A percentile compares a stretch with the other conserved stretches of the same genome.
Evolutionary conservation across 2,329 filamentous ascomycete species (phyloP).

Genomic region (Trichoderma koningiopsis): DNA sequence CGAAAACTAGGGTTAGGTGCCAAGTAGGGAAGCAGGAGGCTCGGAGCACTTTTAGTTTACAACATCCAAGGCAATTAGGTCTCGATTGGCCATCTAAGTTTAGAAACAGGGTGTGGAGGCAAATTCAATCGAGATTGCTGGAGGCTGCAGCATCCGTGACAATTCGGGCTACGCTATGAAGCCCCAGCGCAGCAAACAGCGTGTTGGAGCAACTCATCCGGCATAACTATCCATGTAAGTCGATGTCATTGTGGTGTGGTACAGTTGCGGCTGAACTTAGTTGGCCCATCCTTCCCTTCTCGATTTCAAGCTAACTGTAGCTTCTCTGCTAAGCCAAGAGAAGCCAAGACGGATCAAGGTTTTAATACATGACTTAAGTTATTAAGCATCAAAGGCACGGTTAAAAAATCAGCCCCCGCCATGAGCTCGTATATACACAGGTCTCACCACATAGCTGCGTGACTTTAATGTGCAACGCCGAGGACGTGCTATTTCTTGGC

Average conservation of each 20-base stretch:
- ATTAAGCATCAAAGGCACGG: constrained; percentile 20
- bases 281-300: background rate
- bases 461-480: constrained; percentile 11
- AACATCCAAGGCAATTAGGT: background rate
- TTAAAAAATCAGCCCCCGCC: constrained; percentile 10
- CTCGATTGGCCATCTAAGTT: constrained; percentile 6
- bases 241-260: constrained; percentile 14
- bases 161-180: constrained; percentile 8
- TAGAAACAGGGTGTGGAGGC: constrained; percentile 5
- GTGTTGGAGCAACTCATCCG: constrained; percentile 18
- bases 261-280: constrained; percentile 24
- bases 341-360: constrained; percentile 10
- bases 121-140: constrained; percentile 16
- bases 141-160: background rate
- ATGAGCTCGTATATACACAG: background rate
- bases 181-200: constrained; percentile 9
- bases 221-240: background rate
- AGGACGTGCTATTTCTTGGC: background rate
- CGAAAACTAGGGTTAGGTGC: background rate
- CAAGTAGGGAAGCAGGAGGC: background rate
- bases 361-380: constrained; percentile 9
- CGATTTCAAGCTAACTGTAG: background rate
- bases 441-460: background rate
- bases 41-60: background rate
- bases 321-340: background rate